Evolutionary conservation across 345 rosid genomes (phyloP), one percentile per base, ranked within the genome.

Genomic region (Kandelia obovata): DNA sequence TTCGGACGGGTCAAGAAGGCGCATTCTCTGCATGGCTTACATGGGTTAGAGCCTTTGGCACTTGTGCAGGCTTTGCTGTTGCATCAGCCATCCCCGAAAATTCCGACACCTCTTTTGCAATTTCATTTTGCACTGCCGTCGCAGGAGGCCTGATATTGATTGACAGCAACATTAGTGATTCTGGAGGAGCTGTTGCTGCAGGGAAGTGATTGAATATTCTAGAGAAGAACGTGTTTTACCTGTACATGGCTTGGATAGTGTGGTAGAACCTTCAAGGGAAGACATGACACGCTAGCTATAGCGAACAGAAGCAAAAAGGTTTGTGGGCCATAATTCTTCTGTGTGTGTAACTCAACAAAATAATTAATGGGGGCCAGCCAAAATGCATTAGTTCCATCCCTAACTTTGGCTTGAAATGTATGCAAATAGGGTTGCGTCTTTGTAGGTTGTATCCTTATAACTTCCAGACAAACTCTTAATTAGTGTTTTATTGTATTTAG

Each of bases 1-100:
- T 88, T 71, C 16, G 88, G 86, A 9, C 67, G 87, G 68, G 78
- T 86, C 10, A 73, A 68, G 87, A 88, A 76, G 90, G 88, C 0
- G 84, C 78, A 6, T 88, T 88, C 58, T 76, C 87, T 1, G 56
- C 73, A 5, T 85, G 88, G 90, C 72, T 67, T 15, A 76, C 87
- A 0, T 84, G 87, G 88, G 60, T 70, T 13, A 80, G 74, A 58
- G 70, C 69, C 21, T 32, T 73, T 6, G 92, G 92, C 4, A 64
- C 84, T 19, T 83, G 88, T 53, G 66, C 76, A 2, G 92, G 90
- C 8, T 88, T 84, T 32, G 80, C 85, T 5, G 62, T 83, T 7
- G 88, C 87, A 25, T 72, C 90, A 1, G 77, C 78, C 3, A 51
- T 79, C 20, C 80, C 84, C 3, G 85, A 79, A 32, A 80, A 75